Evolutionary conservation across 179 eudicot genomes (phyloP), one percentile per base, ranked within the genome.

Genomic region (Silene noctiflora): DNA sequence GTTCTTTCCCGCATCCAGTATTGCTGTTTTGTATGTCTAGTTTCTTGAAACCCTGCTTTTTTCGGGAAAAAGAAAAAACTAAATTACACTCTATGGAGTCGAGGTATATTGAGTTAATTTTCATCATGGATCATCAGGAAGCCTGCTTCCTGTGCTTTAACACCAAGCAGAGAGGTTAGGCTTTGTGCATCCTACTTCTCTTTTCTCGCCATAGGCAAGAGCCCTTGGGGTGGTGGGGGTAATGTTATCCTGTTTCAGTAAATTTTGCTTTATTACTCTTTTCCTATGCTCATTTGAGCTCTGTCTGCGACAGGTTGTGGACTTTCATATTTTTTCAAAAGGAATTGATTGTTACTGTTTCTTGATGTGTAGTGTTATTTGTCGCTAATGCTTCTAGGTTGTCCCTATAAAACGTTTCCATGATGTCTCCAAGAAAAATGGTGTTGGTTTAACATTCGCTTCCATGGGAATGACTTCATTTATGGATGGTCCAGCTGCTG

Each of bases 381-480:
- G 25, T 22, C 2, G 53, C 1, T 58, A 22, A 65, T 75, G 24
- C 71, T 56, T 62, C 21, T 84, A 93, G 97, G 96, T 74, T 78
- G 90, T 93, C 62, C 98, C 97, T 66, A 27, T 75, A 73, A 84
- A 85, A 69, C 96, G 98, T 64, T 96, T 93, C 85, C 78, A 84
- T 67, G 84, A 86, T 72, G 79, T 86, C 81, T 91, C 88, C 69
- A 75, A 77, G 84, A 90, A 88, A 75, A 90, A 89, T 79, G 98
- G 99, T 59, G 81, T 96, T 65, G 99, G 99, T 72, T 85, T 96
- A 69, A 88, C 92, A 73, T 69, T 81, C 76, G 99, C 94, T 58
- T 87, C 86, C 81, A 96, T 96, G 99, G 99, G 83, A 69, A 87
- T 96, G 93, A 77, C 85, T 69, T 93, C 99, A 22, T 82, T 81